Evolutionary conservation across 2,329 filamentous ascomycete species (phyloP), one percentile per base, ranked within the genome.

Genomic region (Colletotrichum sp.): DNA sequence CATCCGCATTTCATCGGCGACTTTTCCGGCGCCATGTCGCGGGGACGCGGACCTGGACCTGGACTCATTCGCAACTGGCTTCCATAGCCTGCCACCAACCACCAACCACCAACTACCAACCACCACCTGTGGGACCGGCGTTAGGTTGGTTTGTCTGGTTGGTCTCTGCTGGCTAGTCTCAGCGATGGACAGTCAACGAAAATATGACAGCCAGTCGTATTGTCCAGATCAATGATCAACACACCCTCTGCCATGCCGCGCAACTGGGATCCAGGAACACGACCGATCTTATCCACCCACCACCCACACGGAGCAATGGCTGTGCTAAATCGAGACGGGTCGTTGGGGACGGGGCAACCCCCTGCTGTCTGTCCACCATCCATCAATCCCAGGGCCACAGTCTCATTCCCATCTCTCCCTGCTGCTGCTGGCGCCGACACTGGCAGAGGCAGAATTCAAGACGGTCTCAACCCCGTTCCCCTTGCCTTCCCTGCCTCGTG

Each of bases 181-280:
- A 52, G 43, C 43, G n/a, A 52, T 52, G 43, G 24, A 34, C 16
- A 30, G 61, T 32, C 30, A 30, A 43, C 43, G 43, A 39, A 65
- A 64, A 68, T 43, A 39, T 65, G 70, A 18, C 34, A 65, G 59
- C 73, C 73, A 75, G 43, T 75, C 59, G 34, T 71, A 65, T n/a
- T 24, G 55, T 24, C 70, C 26, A 52, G 26, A 34, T 61, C 36
- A 15, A 28, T 36, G 24, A 55, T 59, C 61, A 24, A 21, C 55
- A 24, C 32, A 59, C 24, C 61, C 59, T 59, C 67, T 55, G 36
- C 55, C 43, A 48, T 57, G 64, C 55, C 55, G 65, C 28, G 18
- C 5, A 26, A 34, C 73, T 32, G 43, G 73, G 73, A 75, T 75
- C 73, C 73, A 75, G 73, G 73, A 73, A 75, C 73, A 52, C 59